These are phyloP conservation scores for Stromatinia cepivora DNA, from an alignment of 2,329 filamentous ascomycete species.

Conservation along the genomic window DNA sequence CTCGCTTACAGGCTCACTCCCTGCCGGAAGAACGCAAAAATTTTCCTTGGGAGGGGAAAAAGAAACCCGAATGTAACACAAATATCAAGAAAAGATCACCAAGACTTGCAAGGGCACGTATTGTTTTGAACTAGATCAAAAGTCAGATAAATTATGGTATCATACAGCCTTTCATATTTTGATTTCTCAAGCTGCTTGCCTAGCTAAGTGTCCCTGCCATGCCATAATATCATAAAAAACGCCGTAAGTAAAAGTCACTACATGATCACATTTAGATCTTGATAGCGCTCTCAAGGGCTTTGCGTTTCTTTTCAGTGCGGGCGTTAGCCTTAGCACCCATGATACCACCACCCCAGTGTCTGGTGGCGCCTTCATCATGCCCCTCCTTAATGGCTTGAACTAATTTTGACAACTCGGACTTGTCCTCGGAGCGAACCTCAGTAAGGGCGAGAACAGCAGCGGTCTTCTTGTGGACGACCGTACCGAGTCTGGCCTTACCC, in stretches of 20 bases:
- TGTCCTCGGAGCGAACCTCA: slow-evolving; percentile 97
- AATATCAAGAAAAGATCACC: neutral
- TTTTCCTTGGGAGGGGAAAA: neutral
- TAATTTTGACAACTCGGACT: slow-evolving; percentile 96
- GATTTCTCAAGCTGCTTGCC: slow-evolving; percentile 29
- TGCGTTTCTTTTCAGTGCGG: slow-evolving; percentile 65
- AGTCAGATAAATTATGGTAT: slow-evolving; percentile 36
- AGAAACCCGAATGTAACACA: slow-evolving; percentile 2
- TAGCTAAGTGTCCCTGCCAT: slow-evolving; percentile 40
- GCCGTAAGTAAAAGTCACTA: slow-evolving; percentile 33
- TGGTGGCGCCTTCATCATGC: slow-evolving; percentile 88
- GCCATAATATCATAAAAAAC: slow-evolving; percentile 42
- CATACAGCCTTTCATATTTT: slow-evolving; percentile 41
- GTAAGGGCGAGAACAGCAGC: slow-evolving; percentile 93
- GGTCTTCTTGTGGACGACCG: slow-evolving; percentile 99
- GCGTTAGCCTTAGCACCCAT: slow-evolving; percentile 94
- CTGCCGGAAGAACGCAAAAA: neutral
- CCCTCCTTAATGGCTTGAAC: slow-evolving; percentile 96
- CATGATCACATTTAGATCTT: slow-evolving; percentile 74
- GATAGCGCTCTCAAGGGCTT: slow-evolving; percentile 90
- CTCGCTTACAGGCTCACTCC: neutral
- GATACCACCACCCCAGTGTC: slow-evolving; percentile 99
- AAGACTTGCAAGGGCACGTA: neutral
- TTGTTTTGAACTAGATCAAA: slow-evolving; percentile 17
- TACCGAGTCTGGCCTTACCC: slow-evolving; percentile 99